These are phyloP conservation scores for Elsinoe necatrix DNA, from an alignment of 2,329 filamentous ascomycete genomes.

Conservation along the genomic window DNA sequence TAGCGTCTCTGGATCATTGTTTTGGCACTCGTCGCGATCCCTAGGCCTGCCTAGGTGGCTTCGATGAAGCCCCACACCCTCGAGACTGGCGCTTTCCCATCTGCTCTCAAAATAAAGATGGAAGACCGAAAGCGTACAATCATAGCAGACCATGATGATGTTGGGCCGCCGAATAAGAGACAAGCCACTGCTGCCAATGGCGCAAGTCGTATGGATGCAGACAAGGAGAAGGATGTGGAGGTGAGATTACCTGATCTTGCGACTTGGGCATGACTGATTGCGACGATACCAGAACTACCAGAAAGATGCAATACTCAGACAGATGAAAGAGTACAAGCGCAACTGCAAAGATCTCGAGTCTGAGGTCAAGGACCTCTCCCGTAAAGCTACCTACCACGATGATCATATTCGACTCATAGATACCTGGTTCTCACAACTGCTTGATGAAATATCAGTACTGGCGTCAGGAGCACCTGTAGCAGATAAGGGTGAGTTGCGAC, in stretches of 20 bases:
- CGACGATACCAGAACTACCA: constrained; percentile 60
- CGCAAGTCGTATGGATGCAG: constrained; percentile 51
- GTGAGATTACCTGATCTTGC: constrained; percentile 46
- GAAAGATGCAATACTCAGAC: constrained; percentile 93
- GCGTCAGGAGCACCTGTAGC: constrained; percentile 21
- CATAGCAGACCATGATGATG: constrained; percentile 67
- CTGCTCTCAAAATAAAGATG: constrained; percentile 82
- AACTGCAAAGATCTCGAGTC: constrained; percentile 75
- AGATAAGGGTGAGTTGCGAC: background rate
- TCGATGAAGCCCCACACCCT: constrained; percentile 84
- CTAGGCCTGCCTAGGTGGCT: constrained; percentile 38
- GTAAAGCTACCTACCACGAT: constrained; percentile 73
- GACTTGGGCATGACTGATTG: constrained; percentile 12
- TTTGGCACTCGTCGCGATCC: background rate
- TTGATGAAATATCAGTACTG: constrained; percentile 42
- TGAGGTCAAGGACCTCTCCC: constrained; percentile 71
- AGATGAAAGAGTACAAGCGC: constrained; percentile 97
- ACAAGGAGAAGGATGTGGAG: constrained; percentile 65
- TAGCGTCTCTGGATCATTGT: background rate
- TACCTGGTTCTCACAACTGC: constrained; percentile 71
- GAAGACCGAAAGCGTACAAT: constrained; percentile 98
- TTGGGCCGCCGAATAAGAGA: constrained; percentile 83
- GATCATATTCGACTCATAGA: constrained; percentile 87
- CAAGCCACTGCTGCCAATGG: constrained; percentile 74
- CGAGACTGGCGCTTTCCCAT: constrained; percentile 64